Base-by-base conservation (phyloP, 1,139 yeast genomes). In the Barnettozyma hawaiiensis region DNA sequence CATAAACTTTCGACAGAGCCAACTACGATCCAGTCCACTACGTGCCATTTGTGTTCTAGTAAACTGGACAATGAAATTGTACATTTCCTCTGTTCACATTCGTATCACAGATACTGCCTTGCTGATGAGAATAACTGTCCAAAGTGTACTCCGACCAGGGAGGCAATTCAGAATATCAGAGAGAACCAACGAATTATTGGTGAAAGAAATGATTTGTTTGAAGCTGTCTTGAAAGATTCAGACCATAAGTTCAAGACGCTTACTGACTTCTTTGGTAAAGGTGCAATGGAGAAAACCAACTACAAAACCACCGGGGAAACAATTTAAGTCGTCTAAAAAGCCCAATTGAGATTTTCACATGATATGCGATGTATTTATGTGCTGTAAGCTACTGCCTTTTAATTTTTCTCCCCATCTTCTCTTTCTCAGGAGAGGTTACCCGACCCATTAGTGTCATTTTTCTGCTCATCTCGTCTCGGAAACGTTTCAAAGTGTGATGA, bases 71-170 rank as follows among this genome's bases (percentile, higher is more conserved):
- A 82, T 42, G 97, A 97, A 0, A 75, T 83, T 8, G 75, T 85
- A 1, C 95, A 86, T 56, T 94, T 90, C 67, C 78, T 81, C 48
- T 92, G 98, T 65, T 75, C 75, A 42, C 98, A 92, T 57, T 80
- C 95, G 4, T 89, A 78, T 58, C 98, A 92, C 59, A 87, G 84
- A 52, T 70, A 85, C 41, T 94, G 98, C 57, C 63, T 92, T 19
- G 71, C 73, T 40, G 81, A 79, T 24, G 67, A 62, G 36, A 46
- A 54, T 43, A 67, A 65, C 43, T 89, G 97, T 60, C 95, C 97
- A 0, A 66, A 73, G 34, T 89, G 97, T 59, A 61, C 78, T 3
- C 75, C 77, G 21, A 86, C 83, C 39, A 63, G 80, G 34, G 94
- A 85, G 49, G 79, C 83, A 16, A 68, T 85, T 26, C 71, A 73